phyloP scores from a whole-genome alignment of 108 stramenopile species.

The Cyclotella atomus region DNA sequence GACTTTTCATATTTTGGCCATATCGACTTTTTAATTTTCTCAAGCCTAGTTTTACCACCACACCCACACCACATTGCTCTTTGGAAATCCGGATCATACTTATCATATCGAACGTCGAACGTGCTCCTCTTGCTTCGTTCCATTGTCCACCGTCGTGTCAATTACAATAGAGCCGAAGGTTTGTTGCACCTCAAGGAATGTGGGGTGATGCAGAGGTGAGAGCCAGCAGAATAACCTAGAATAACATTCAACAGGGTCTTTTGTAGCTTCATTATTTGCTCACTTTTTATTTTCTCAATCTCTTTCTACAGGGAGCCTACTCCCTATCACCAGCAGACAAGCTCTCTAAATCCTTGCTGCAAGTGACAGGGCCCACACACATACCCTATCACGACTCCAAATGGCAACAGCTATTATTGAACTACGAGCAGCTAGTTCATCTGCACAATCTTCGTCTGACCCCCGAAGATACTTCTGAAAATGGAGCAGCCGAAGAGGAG shows the following conservation, averaged over 20 bases:
- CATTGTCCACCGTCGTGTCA: no score
- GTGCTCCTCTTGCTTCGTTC: no score
- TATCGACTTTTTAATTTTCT: no score
- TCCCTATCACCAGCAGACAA: constrained; percentile 23
- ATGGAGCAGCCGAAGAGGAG: neutral
- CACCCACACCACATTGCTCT: no score
- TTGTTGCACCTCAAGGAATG: no score
- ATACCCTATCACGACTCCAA: constrained; percentile 73
- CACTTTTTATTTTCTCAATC: neutral
- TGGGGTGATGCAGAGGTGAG: constrained; percentile 69
- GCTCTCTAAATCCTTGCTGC: constrained; percentile 50
- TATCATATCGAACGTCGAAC: no score
- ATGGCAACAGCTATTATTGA: constrained; percentile 77
- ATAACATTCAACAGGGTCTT: no score
- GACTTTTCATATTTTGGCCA: no score
- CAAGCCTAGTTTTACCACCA: no score
- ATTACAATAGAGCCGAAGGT: no score
- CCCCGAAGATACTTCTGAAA: neutral
- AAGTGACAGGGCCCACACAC: constrained; percentile 73
- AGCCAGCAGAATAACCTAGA: neutral
- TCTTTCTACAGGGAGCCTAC: constrained; percentile 29
- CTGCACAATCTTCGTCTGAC: constrained; percentile 47
- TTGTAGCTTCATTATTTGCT: no score
- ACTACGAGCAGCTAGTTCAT: constrained; percentile 83
- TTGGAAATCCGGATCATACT: no score